These are phyloP conservation scores for Salvia rosmarinus DNA, from an alignment of 257 asterid genomes.

Conservation along the genomic window DNA sequence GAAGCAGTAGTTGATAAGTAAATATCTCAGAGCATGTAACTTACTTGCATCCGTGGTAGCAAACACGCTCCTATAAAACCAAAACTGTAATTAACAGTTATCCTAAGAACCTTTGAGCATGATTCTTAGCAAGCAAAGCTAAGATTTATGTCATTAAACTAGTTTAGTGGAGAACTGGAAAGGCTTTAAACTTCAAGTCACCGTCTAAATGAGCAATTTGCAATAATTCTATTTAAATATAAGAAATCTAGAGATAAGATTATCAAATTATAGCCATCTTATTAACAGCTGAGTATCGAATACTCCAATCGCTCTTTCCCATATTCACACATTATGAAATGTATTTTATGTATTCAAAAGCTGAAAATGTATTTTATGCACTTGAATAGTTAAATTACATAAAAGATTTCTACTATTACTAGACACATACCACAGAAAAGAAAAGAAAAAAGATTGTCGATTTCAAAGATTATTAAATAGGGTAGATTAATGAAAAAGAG, in stretches of 20 bases:
- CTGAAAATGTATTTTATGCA: too few relatives aligned
- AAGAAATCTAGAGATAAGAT: not conserved
- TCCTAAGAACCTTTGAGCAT: not conserved
- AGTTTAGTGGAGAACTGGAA: not conserved
- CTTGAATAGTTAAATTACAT: not conserved
- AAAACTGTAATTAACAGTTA: conserved; percentile 19
- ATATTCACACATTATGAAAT: not conserved
- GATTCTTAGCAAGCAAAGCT: conserved; percentile 13
- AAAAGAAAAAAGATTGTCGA: not conserved
- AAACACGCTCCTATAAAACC: conserved; percentile 66
- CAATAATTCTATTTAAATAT: not conserved
- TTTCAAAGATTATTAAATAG: not conserved
- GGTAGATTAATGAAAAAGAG: not conserved
- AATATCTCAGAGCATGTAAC: conserved; percentile 75
- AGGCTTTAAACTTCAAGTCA: not conserved
- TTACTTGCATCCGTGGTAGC: conserved; percentile 59
- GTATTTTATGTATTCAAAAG: not conserved
- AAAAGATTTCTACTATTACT: not conserved
- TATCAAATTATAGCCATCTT: not conserved
- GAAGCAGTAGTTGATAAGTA: conserved; percentile 94
- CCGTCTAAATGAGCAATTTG: not conserved
- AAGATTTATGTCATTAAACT: not conserved
- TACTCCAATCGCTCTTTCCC: not conserved
- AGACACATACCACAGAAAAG: not conserved
- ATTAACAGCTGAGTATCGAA: not conserved